Base-by-base conservation (phyloP, 257 asterid genomes). In the Solanum paucissectum region DNA sequence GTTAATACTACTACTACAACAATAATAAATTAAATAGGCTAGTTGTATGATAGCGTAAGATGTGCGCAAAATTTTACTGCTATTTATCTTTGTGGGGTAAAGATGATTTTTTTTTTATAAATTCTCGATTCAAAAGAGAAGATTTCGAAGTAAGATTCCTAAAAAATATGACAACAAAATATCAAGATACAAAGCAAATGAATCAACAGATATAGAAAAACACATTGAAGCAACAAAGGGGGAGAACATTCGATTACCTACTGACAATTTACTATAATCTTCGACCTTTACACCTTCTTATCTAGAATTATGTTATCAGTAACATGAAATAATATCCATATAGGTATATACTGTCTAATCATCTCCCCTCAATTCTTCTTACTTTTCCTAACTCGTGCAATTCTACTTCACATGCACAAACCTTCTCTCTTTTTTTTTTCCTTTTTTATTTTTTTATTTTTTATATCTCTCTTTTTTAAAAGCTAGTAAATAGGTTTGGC, bases 41-140 rank as follows among this genome's bases (percentile, higher is more conserved):
- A 0, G 16, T n/a, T 2, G 12, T 20, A 46, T 46, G 34, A 33
- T 33, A 46, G n/a, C 2, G 27, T 60, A 60, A 60, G 12, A 60
- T 60, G 1, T 60, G 25, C 2, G 1, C 8, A 21, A 21, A 4
- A 60, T 60, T 9, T 60, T 60, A 9, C n/a, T 33, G 34, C 4
- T 3, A 14, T 2, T n/a, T n/a, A 62, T 62, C 1, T 4, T n/a
- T 23, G 3, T 1, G 11, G 3, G 3, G 29, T 64, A n/a, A n/a
- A 64, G 1, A 64, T n/a, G 12, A 0, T n/a, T 5, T 10, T 10
- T 62, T n/a, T n/a, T 5, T n/a, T 0, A n/a, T 9, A 5, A 62
- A 1, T 9, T 0, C 16, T 23, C 4, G 3, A 62, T 16, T 62
- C 16, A n/a, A 62, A 23, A 10, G 16, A 62, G 12, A 25, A 62